Evolutionary conservation across 371 early-diverging fungal species (phyloP), one percentile per base, ranked within the genome.

Genomic region (Batkoa obscura): DNA sequence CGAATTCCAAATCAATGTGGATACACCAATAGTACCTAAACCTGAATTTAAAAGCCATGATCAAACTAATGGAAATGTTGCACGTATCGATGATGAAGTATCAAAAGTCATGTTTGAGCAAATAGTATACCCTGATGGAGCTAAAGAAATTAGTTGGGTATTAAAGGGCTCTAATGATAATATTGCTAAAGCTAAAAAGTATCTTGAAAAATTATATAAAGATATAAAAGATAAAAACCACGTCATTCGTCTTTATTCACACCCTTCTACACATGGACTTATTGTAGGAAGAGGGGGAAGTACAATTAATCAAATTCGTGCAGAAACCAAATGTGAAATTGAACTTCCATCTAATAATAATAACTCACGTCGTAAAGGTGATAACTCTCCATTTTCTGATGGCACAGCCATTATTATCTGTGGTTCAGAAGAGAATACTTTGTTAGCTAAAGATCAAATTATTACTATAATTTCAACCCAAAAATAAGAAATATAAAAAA

Each of bases 231-330:
- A 63, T 3, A 51, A 57, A 34, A 67, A 56, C 17, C 68, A 67
- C 32, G 59, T 63, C 3, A 61, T 65, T 34, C 62, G 65, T 43
- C 56, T 76, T 38, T 64, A 68, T 5, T 63, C 78, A 8, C 75
- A 74, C n/a, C 70, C 68, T 2, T 63, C 62, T n/a, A 60, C 64
- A 49, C 81, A 80, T 58, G 71, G 80, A 49, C 61, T 70, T 50
- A 71, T 81, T 32, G 77, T 81, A 55, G 82, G 82, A 34, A 68
- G 73, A 33, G 72, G 66, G 34, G 81, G 81, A 30, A 66, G 65
- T 33, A 72, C 68, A 55, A 72, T 81, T 47, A 64, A 66, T 41
- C 59, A 65, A 41, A 74, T 81, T 54, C 74, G 78, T 56, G 65
- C 62, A 10, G 71, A 66, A 17, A 74, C 78, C 10, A 66, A 66